Evolutionary conservation across 169 alveolate species (phyloP).

Genomic region (Babesia ovis): DNA sequence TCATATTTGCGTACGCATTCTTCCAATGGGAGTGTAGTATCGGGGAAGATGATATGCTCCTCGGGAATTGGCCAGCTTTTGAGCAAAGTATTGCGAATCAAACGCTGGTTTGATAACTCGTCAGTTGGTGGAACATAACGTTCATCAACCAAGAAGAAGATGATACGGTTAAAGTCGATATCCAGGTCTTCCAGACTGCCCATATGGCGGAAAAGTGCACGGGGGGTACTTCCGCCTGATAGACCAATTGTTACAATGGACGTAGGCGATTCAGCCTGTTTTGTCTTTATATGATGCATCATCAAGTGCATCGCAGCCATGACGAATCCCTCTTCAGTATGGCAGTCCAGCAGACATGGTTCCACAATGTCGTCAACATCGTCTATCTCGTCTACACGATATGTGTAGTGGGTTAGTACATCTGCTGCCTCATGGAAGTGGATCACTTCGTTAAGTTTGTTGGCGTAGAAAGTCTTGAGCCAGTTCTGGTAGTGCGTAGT

Average conservation of each 20-base stretch:
- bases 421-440: conserved; percentile 41
- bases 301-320: conserved; percentile 63
- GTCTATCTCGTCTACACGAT: conserved; percentile 7
- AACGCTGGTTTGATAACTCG: conserved; percentile 60
- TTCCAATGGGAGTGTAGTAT: conserved; percentile 58
- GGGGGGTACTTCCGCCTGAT: conserved; percentile 65
- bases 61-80: conserved; percentile 69
- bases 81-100: conserved; percentile 61
- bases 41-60: conserved; percentile 60
- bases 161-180: conserved; percentile 59
- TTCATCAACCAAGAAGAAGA: conserved; percentile 64
- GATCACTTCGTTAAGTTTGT: conserved; percentile 52
- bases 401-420: neutral
- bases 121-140: conserved; percentile 64
- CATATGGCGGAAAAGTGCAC: conserved; percentile 37
- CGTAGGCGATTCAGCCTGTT: conserved; percentile 57
- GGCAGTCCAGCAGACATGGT: conserved; percentile 68
- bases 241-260: conserved; percentile 57
- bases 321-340: conserved; percentile 70
- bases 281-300: conserved; percentile 52
- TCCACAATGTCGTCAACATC: conserved; percentile 50
- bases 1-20: conserved; percentile 66
- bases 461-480: conserved; percentile 59
- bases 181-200: conserved; percentile 44
- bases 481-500: conserved; percentile 53